Base-by-base conservation (phyloP, 2,329 filamentous ascomycete species). In the Penicillium brevicompactum region DNA sequence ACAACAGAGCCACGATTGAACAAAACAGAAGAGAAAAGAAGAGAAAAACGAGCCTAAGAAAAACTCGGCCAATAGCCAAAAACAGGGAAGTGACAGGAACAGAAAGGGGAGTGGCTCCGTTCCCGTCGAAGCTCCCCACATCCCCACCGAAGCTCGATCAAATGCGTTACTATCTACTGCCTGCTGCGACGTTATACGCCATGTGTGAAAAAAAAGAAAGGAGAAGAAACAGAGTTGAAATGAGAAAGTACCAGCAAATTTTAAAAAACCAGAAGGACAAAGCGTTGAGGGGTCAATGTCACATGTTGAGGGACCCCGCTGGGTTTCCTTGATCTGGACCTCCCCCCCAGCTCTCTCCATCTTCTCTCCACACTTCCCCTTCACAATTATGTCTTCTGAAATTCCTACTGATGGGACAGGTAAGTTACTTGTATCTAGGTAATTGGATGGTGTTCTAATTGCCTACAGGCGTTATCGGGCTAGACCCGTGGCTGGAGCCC, bases 401-500 rank as follows among this genome's bases (percentile, higher is more conserved):
- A 46, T 46, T 32, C 60, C 62, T 40, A 52, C 55, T 4, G 63
- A 65, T 55, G 63, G 63, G 34, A 65, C 63, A 53, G 63, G 63
- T 64, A 54, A 56, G 43, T 46, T 43, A 42, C 18, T 16, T 47
- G 50, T 22, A 46, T 52, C 40, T 38, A 43, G 27, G 4, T 51
- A 16, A 40, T 55, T 21, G 7, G 22, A 30, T n/a, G 1, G 3
- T 6, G 1, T 51, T 9, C 10, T 14, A 40, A 51, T 34, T 24
- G 4, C 13, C 30, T 42, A 40, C 70, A 96, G 94, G 93, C 65
- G 92, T 97, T 49, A 76, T 95, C 62, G 79, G 90, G 73, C 82
- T 97, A 56, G 94, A 99, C 71, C 91, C 92, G 44, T 97, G 88
- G 85, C 86, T 99, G 51, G 84, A 85, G 49, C 93, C 94, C 4